Percentiles rank a stretch among this genome's conserved stretches.
Conservation (phyloP, 1,284 basidiomycete genomes). For the Cronartium quercuum region DNA sequence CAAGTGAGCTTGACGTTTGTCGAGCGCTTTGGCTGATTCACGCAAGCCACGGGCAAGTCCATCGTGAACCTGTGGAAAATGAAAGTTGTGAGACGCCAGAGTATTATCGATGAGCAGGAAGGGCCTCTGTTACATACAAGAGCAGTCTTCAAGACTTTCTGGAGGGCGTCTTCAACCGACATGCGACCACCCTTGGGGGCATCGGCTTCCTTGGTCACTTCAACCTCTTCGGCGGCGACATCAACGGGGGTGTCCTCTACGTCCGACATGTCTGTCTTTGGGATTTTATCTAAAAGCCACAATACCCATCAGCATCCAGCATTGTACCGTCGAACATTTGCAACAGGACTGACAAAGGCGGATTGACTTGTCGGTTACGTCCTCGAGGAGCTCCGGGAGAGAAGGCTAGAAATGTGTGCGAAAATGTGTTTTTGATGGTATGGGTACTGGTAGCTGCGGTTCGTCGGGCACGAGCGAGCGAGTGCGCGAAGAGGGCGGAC, state of each 20-base stretch:
- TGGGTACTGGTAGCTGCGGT: too few species aligned
- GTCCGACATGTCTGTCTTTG: constrained; percentile 36
- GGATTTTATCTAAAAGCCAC: not conserved
- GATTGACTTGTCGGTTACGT: constrained; percentile 1
- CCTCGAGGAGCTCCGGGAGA: not conserved
- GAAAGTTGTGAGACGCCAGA: not conserved
- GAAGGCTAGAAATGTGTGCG: not conserved
- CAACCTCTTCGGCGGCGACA: constrained; percentile 55
- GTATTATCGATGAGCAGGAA: not conserved
- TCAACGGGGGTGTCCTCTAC: constrained; percentile 38
- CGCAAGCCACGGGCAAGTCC: constrained; percentile 31
- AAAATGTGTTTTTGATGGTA: not conserved
- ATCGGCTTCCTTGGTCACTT: constrained; percentile 75
- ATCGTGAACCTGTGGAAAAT: constrained; percentile 23
- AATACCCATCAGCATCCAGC: not conserved
- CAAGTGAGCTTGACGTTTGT: constrained; percentile 35
- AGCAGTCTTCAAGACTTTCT: constrained; percentile 60
- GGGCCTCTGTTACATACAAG: not conserved
- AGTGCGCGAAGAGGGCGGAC: too few species aligned
- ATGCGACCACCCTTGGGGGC: constrained; percentile 78
- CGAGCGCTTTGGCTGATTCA: constrained; percentile 33
- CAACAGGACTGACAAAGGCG: not conserved
- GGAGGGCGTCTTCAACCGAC: constrained; percentile 94
- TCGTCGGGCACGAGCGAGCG: too few species aligned
- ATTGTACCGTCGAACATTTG: not conserved